A percentile compares a stretch with the other conserved stretches of the same genome.
Evolutionary conservation across 2,329 filamentous ascomycete species (phyloP).

Genomic region (Trichoderma koningii): DNA sequence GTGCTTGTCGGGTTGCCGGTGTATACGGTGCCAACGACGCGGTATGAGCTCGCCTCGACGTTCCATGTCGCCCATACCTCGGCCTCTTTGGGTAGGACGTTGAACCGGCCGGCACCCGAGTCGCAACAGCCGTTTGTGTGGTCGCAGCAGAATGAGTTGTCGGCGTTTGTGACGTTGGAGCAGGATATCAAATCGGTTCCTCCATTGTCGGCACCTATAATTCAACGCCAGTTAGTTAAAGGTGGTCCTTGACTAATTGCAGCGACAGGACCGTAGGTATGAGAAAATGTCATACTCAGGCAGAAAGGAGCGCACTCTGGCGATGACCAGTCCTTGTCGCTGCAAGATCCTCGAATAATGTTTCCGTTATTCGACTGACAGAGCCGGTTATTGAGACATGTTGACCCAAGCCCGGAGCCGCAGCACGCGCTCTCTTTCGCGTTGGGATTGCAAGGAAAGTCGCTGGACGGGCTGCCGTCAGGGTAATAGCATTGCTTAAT

Average conservation of each 20-base stretch:
- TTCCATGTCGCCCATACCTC: slow-evolving; percentile 6
- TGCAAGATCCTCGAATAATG: slow-evolving; percentile 5
- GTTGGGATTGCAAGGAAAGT: slow-evolving; percentile 6
- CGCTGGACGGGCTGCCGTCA: slow-evolving; percentile 3
- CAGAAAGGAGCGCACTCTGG: neutral
- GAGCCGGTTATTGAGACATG: neutral
- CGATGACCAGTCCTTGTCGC: slow-evolving; percentile 5
- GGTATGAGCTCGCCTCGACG: neutral
- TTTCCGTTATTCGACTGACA: slow-evolving; percentile 4
- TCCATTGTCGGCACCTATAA: neutral
- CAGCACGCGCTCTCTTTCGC: slow-evolving; percentile 7
- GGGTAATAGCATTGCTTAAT: slow-evolving; percentile 1
- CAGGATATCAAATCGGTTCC: slow-evolving; percentile 18
- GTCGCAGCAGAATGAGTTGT: slow-evolving; percentile 9
- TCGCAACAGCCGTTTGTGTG: slow-evolving; percentile 8
- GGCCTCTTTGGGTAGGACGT: neutral
- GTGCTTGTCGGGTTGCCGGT: neutral
- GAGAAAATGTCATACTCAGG: neutral
- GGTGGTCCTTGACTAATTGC: too few relatives aligned
- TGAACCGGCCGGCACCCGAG: neutral
- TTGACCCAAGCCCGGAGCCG: neutral
- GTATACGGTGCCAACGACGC: neutral
- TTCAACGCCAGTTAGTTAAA: neutral
- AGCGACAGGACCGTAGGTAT: too few relatives aligned
- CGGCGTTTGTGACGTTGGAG: slow-evolving; percentile 7